These are phyloP conservation scores for Myriosclerotinia curreyana DNA, from an alignment of 2,329 filamentous ascomycete species.

Conservation along the genomic window DNA sequence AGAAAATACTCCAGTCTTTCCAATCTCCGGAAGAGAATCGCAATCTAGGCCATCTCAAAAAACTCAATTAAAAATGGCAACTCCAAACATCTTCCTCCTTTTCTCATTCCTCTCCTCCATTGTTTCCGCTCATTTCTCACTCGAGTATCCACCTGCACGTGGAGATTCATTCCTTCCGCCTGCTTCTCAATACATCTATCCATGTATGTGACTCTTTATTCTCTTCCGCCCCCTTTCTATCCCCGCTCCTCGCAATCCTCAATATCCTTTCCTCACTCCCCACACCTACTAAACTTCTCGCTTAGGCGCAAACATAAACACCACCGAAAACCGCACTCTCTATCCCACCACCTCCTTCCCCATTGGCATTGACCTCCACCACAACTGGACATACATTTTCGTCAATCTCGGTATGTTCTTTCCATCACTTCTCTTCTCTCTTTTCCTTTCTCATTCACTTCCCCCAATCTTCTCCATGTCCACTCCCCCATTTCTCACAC, in stretches of 20 bases:
- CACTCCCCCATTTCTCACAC: background rate
- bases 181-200: conserved; percentile 23
- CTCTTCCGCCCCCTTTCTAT: fast-evolving
- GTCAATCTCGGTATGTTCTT: conserved; percentile 8
- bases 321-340: conserved; percentile 15
- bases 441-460: background rate
- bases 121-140: conserved; percentile 23
- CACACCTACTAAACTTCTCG: background rate
- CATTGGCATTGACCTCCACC: conserved; percentile 4
- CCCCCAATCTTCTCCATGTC: conserved; percentile 6
- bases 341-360: conserved; percentile 14
- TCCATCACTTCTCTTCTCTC: background rate
- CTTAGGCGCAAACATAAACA: conserved; percentile 24
- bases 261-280: too few species aligned
- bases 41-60: too few species aligned
- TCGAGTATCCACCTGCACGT: conserved; percentile 20
- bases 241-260: background rate
- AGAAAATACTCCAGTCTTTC: too few species aligned
- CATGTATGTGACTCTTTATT: conserved; percentile 9
- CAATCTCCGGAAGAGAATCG: background rate
- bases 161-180: conserved; percentile 21
- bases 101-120: conserved; percentile 3
- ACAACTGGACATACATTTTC: conserved; percentile 17
- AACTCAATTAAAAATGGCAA: background rate
- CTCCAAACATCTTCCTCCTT: background rate